Percentiles rank a stretch among this genome's conserved stretches.
These are phyloP conservation scores for Periconia digitata DNA, from an alignment of 2,329 filamentous ascomycete species.

Conservation along the genomic window DNA sequence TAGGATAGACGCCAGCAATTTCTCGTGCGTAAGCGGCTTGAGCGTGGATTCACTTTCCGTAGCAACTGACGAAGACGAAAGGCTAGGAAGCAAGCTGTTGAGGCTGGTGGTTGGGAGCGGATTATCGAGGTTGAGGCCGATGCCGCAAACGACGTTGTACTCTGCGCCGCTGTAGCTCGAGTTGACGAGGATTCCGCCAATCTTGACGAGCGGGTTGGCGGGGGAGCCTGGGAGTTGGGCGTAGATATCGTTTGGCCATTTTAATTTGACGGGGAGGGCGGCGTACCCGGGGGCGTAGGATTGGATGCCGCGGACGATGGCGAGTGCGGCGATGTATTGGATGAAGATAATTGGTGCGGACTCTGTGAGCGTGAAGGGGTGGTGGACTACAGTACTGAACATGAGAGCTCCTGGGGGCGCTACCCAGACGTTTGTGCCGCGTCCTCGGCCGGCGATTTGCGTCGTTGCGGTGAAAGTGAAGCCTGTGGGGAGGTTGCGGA, in stretches of 20 bases:
- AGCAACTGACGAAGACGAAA: constrained; percentile 43
- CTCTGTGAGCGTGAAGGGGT: constrained; percentile 70
- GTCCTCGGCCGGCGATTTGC: constrained; percentile 83
- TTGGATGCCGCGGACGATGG: constrained; percentile 80
- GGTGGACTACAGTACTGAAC: constrained; percentile 85
- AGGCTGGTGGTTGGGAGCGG: constrained; percentile 83
- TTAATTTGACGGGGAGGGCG: constrained; percentile 77
- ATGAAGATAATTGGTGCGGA: constrained; percentile 85
- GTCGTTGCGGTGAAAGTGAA: constrained; percentile 86
- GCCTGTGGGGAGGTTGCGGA: constrained; percentile 77
- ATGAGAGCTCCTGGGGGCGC: constrained; percentile 83
- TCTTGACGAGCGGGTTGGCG: constrained; percentile 71
- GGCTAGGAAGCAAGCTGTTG: constrained; percentile 61
- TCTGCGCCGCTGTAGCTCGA: constrained; percentile 74
- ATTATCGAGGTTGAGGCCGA: constrained; percentile 83
- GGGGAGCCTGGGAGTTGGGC: constrained; percentile 52
- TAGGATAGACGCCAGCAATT: constrained; percentile 78
- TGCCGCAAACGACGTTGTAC: constrained; percentile 82
- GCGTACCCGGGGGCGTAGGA: constrained; percentile 76
- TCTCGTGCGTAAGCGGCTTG: constrained; percentile 70
- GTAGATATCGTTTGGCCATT: constrained; percentile 95
- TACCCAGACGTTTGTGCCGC: constrained; percentile 93
- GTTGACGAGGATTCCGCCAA: constrained; percentile 90
- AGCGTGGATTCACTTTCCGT: no score
- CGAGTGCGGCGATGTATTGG: constrained; percentile 88